Conservation (phyloP, 441 rosid species). For the Francoa sonchifolia region DNA sequence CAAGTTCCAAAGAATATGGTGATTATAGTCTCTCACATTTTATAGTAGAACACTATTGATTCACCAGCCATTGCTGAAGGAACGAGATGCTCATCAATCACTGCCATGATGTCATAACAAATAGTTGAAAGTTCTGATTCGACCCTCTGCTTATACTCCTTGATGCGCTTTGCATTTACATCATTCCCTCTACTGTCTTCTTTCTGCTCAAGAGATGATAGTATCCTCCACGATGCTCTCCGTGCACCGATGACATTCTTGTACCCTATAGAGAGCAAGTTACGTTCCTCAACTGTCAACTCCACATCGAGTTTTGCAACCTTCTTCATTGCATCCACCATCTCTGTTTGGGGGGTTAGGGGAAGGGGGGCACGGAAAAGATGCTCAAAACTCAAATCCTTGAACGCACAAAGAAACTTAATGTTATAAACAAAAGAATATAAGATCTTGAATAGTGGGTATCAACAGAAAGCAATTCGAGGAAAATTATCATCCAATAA, state of each 20-base stretch:
- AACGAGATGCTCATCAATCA: slow-evolving; percentile 37
- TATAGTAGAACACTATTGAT: slow-evolving; percentile 31
- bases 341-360: slow-evolving; percentile 23
- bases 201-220: slow-evolving; percentile 35
- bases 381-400: neutral
- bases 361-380: neutral
- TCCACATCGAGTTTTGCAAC: slow-evolving; percentile 27
- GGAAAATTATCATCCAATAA: no score
- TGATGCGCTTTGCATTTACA: slow-evolving; percentile 25
- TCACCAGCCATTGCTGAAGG: slow-evolving; percentile 28
- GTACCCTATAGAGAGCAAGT: slow-evolving; percentile 30
- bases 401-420: neutral
- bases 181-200: slow-evolving; percentile 30
- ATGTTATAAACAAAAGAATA: neutral
- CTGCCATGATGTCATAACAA: slow-evolving; percentile 29
- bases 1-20: neutral
- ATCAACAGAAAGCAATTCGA: no score
- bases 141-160: slow-evolving; percentile 33
- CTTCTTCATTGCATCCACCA: slow-evolving; percentile 34
- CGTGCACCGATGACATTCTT: slow-evolving; percentile 34
- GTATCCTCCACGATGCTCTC: slow-evolving; percentile 37
- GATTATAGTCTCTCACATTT: slow-evolving; percentile 20
- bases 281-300: slow-evolving; percentile 30
- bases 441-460: no score
- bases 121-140: slow-evolving; percentile 27